These are phyloP conservation scores for Yamadazyma mexicana DNA, from an alignment of 1,139 yeast species.

Conservation along the genomic window DNA sequence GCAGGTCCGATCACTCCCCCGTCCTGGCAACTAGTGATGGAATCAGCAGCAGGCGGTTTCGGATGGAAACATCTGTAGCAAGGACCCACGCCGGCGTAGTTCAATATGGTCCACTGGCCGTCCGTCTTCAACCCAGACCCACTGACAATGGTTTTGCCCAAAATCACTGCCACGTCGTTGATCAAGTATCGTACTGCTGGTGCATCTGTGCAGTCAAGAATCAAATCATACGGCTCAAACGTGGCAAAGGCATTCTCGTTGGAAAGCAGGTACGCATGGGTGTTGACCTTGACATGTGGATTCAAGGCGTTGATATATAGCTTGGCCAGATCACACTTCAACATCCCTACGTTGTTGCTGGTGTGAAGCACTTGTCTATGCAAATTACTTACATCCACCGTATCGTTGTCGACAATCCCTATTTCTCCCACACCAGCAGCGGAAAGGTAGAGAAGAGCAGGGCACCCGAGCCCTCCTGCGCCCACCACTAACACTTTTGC, in stretches of 20 bases:
- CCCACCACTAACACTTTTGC: slow-evolving; percentile 78
- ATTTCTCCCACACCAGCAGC: slow-evolving; percentile 87
- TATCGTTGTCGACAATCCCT: slow-evolving; percentile 87
- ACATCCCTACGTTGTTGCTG: slow-evolving; percentile 61
- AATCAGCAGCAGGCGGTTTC: slow-evolving; percentile 80
- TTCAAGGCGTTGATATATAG: slow-evolving; percentile 54
- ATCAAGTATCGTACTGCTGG: slow-evolving; percentile 86
- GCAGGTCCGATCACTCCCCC: slow-evolving; percentile 97
- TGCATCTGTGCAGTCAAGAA: slow-evolving; percentile 93
- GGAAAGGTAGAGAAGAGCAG: slow-evolving; percentile 78
- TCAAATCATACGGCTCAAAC: slow-evolving; percentile 63
- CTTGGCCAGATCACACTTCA: slow-evolving; percentile 79
- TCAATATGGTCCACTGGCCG: slow-evolving; percentile 81
- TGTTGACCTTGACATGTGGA: slow-evolving; percentile 59
- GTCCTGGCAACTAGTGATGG: slow-evolving; percentile 85
- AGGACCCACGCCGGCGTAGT: slow-evolving; percentile 72
- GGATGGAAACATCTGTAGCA: slow-evolving; percentile 96
- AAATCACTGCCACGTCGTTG: slow-evolving; percentile 77
- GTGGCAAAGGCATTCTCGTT: slow-evolving; percentile 64
- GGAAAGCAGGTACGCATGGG: slow-evolving; percentile 54
- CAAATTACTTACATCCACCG: slow-evolving; percentile 78
- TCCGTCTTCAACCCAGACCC: slow-evolving; percentile 92
- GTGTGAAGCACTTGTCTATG: slow-evolving; percentile 89
- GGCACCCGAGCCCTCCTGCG: slow-evolving; percentile 97
- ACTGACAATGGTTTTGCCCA: slow-evolving; percentile 73